phyloP scores from a whole-genome alignment of 352 stramenopile genomes.

The Phytophthora europaea region DNA sequence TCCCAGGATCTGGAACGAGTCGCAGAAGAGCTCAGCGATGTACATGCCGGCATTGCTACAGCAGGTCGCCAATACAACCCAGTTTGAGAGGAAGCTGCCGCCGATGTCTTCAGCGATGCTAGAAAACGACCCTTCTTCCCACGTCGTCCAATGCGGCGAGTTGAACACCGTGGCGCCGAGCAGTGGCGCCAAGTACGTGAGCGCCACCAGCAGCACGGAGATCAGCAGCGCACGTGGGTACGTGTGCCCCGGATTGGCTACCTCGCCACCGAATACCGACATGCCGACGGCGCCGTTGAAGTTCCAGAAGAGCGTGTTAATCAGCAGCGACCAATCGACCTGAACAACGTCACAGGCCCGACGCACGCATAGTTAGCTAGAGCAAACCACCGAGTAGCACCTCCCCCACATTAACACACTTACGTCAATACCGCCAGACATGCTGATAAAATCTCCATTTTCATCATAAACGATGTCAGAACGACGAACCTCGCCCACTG shows the following conservation, averaged over 20 bases:
- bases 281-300: constrained; percentile 93
- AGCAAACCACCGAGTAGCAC: not conserved
- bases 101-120: constrained; percentile 88
- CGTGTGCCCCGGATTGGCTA: constrained; percentile 75
- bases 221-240: constrained; percentile 90
- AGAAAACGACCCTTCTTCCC: constrained; percentile 93
- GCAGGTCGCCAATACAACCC: constrained; percentile 91
- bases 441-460: constrained; percentile 51
- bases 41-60: constrained; percentile 94
- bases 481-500: constrained; percentile 50
- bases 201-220: constrained; percentile 79
- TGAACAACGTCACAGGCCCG: constrained; percentile 7
- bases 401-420: not conserved
- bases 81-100: constrained; percentile 88
- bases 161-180: constrained; percentile 84
- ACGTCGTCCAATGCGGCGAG: constrained; percentile 77
- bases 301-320: constrained; percentile 98
- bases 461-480: constrained; percentile 49
- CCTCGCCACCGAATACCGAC: constrained; percentile 91
- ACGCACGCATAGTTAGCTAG: constrained; percentile 7
- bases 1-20: constrained; percentile 90
- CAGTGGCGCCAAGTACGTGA: constrained; percentile 92
- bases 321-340: constrained; percentile 85
- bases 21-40: constrained; percentile 93
- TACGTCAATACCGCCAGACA: constrained; percentile 44